phyloP scores from a whole-genome alignment of 2,329 filamentous ascomycete species.

The Arthrobotrys entomopaga region DNA sequence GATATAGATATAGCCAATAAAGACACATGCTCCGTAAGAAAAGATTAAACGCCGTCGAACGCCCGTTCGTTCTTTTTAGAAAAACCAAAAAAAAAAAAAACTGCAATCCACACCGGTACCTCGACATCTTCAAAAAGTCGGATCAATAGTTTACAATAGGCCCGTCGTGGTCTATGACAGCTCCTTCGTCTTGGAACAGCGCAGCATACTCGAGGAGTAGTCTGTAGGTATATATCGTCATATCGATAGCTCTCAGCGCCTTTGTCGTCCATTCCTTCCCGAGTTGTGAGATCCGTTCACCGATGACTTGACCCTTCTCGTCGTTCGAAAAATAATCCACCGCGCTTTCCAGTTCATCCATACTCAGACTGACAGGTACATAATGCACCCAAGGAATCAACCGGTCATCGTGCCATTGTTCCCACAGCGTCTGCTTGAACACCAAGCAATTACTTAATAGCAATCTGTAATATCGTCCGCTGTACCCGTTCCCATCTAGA shows the following conservation, averaged over 20 bases:
- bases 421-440: slow-evolving; percentile 67
- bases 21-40: neutral
- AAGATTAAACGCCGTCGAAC: neutral
- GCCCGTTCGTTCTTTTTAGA: neutral
- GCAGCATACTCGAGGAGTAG: slow-evolving; percentile 69
- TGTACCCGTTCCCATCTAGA: slow-evolving; percentile 69
- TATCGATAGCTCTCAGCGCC: slow-evolving; percentile 70
- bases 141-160: no score
- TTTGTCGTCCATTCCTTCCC: slow-evolving; percentile 69
- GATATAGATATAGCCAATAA: neutral
- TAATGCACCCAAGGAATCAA: slow-evolving; percentile 70
- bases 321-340: slow-evolving; percentile 65
- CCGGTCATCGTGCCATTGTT: slow-evolving; percentile 71
- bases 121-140: no score
- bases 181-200: slow-evolving; percentile 30
- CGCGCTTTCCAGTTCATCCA: slow-evolving; percentile 68
- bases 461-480: slow-evolving; percentile 67
- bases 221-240: slow-evolving; percentile 71
- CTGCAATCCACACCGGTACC: neutral
- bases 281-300: slow-evolving; percentile 66
- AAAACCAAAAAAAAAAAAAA: no score
- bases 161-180: slow-evolving; percentile 12
- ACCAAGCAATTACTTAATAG: slow-evolving; percentile 65
- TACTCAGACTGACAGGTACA: slow-evolving; percentile 66
- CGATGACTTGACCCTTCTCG: slow-evolving; percentile 65